phyloP scores from a whole-genome alignment of 352 stramenopile species.

The Phytophthora idaei region DNA sequence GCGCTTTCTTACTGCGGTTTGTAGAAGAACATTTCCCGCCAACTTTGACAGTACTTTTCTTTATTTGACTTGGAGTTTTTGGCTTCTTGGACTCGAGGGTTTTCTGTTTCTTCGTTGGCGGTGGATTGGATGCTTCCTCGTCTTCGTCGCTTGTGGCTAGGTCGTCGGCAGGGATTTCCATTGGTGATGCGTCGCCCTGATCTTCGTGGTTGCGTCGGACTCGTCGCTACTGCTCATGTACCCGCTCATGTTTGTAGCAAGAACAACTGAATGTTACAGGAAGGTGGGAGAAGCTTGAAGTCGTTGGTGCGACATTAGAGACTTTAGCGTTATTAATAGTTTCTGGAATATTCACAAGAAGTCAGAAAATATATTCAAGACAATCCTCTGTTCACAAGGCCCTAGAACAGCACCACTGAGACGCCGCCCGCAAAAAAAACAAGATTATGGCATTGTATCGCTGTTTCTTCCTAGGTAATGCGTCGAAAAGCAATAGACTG shows the following conservation, averaged over 20 bases:
- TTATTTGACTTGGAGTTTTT: constrained; percentile 6
- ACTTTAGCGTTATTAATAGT: too few relatives aligned
- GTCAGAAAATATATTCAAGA: too few relatives aligned
- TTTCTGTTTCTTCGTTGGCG: constrained; percentile 6
- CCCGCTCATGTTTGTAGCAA: neutral
- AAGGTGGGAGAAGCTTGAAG: too few relatives aligned
- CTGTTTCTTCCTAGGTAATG: too few relatives aligned
- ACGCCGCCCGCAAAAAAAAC: too few relatives aligned
- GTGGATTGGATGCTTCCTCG: neutral
- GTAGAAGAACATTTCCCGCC: constrained; percentile 7
- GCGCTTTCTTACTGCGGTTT: constrained; percentile 17
- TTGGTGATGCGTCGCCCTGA: neutral
- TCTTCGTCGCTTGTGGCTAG: constrained; percentile 4
- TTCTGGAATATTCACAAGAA: too few relatives aligned
- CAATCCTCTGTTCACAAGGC: too few relatives aligned
- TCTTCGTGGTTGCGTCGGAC: neutral
- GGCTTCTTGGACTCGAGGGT: neutral
- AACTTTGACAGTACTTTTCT: neutral
- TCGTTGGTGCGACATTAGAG: too few relatives aligned
- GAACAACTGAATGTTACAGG: too few relatives aligned
- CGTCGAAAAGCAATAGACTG: too few relatives aligned
- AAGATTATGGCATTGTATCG: too few relatives aligned
- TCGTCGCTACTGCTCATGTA: constrained; percentile 1
- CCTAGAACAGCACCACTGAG: too few relatives aligned
- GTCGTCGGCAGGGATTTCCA: neutral